phyloP scores from a whole-genome alignment of 495 filamentous ascomycete species.

The Penicillium canescens region DNA sequence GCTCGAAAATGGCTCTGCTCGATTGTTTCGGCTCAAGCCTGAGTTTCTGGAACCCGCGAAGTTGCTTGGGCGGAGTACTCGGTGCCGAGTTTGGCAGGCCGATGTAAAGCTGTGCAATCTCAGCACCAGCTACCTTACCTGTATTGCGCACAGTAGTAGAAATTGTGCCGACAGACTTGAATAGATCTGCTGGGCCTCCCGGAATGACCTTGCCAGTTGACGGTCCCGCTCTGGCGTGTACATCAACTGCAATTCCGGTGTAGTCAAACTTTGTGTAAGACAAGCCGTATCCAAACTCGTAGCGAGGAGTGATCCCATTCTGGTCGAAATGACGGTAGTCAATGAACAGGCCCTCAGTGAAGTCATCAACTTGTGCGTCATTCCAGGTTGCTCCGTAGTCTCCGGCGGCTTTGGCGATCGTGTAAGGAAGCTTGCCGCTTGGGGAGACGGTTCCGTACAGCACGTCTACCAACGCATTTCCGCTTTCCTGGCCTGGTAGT shows the following conservation, averaged over 20 bases:
- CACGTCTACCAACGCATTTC: conserved; percentile 54
- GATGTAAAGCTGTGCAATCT: conserved; percentile 68
- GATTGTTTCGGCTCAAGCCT: conserved; percentile 39
- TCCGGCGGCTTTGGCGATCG: conserved; percentile 60
- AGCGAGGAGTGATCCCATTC: conserved; percentile 58
- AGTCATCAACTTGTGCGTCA: conserved; percentile 60
- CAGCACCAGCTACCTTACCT: conserved; percentile 51
- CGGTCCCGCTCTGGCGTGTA: conserved; percentile 29
- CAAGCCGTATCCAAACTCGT: conserved; percentile 69
- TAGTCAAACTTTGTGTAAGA: conserved; percentile 66
- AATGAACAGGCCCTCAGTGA: conserved; percentile 62
- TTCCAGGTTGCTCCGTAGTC: conserved; percentile 59
- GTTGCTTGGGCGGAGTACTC: conserved; percentile 24
- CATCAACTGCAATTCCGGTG: conserved; percentile 38
- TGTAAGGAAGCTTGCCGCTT: conserved; percentile 70
- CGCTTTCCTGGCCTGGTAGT: conserved; percentile 61
- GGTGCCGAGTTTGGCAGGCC: conserved; percentile 44
- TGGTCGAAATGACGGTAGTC: conserved; percentile 71
- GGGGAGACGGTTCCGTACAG: conserved; percentile 61
- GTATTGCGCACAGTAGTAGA: conserved; percentile 49
- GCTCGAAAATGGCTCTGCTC: conserved; percentile 48
- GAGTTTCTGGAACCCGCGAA: conserved; percentile 67
- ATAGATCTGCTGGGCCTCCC: conserved; percentile 60
- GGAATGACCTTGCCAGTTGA: conserved; percentile 40
- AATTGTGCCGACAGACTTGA: conserved; percentile 53